A percentile compares a stretch with the other conserved stretches of the same genome.
These are phyloP conservation scores for Aspergillus thermomutatus DNA, from an alignment of 2,329 filamentous ascomycete species.

Conservation along the genomic window DNA sequence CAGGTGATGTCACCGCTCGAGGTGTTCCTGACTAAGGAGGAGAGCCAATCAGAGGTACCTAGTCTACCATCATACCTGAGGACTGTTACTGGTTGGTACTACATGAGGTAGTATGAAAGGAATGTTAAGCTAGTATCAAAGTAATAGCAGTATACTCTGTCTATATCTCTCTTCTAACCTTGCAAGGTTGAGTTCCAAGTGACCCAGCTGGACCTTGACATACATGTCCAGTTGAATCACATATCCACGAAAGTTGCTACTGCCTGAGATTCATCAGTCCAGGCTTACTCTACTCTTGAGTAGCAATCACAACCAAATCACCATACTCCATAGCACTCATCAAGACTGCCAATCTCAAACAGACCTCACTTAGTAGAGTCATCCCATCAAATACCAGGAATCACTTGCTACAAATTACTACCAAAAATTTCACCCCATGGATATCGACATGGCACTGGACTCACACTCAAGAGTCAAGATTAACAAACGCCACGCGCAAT, in stretches of 20 bases:
- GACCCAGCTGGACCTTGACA: not conserved
- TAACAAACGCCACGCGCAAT: not conserved
- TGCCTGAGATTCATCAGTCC: not conserved
- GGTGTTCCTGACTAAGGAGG: constrained; percentile 2
- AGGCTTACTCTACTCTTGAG: not conserved
- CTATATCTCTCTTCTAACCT: not conserved
- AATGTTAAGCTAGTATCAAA: no score
- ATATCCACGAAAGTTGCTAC: not conserved
- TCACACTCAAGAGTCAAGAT: not conserved
- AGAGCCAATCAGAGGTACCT: not conserved
- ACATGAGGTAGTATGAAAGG: no score
- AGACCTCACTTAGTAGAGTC: not conserved
- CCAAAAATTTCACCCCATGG: not conserved
- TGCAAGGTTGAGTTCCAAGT: not conserved
- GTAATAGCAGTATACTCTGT: not conserved
- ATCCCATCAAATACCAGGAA: no score
- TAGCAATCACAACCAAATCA: not conserved
- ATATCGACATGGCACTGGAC: not conserved
- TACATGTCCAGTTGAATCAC: not conserved
- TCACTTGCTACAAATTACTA: not conserved
- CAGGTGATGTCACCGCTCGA: not conserved
- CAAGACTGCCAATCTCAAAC: no score
- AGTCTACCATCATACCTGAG: not conserved
- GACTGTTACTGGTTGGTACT: not conserved
- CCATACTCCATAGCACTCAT: not conserved